Evolutionary conservation across 129 eudicot species (phyloP).

Genomic region (Pulicaria dysenterica): DNA sequence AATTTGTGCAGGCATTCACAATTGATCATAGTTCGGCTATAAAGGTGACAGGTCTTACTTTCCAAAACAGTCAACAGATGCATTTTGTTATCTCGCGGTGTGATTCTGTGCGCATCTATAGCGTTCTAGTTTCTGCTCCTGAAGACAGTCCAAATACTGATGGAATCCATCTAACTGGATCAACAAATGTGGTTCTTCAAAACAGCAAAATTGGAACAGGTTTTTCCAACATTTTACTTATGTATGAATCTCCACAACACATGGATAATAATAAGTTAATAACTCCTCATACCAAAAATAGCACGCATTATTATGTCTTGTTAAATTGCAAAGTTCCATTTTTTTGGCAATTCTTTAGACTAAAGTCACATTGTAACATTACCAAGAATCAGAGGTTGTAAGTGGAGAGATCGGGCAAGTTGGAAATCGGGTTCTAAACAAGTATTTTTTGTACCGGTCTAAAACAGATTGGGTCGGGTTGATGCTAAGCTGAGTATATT

Average conservation of each 20-base stretch:
- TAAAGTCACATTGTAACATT: neutral
- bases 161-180: conserved; percentile 89
- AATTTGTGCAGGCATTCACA: conserved; percentile 71
- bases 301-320: neutral
- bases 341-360: conserved; percentile 4
- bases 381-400: neutral
- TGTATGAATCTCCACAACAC: neutral
- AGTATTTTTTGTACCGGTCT: no score
- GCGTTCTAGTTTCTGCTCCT: conserved; percentile 75
- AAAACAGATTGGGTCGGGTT: no score
- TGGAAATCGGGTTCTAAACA: neutral
- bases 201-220: conserved; percentile 95
- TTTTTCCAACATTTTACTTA: conserved; percentile 14
- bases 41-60: conserved; percentile 74
- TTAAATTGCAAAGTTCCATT: neutral
- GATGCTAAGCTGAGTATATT: neutral
- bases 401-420: no score
- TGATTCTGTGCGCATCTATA: conserved; percentile 63
- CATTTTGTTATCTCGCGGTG: conserved; percentile 75
- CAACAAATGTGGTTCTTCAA: conserved; percentile 75
- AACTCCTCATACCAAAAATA: neutral
- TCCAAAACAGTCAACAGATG: conserved; percentile 95
- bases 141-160: conserved; percentile 99
- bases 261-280: neutral
- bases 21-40: conserved; percentile 71